phyloP scores from a whole-genome alignment of 768 basidiomycete genomes.

The Sistotremastrum niveocremeum region DNA sequence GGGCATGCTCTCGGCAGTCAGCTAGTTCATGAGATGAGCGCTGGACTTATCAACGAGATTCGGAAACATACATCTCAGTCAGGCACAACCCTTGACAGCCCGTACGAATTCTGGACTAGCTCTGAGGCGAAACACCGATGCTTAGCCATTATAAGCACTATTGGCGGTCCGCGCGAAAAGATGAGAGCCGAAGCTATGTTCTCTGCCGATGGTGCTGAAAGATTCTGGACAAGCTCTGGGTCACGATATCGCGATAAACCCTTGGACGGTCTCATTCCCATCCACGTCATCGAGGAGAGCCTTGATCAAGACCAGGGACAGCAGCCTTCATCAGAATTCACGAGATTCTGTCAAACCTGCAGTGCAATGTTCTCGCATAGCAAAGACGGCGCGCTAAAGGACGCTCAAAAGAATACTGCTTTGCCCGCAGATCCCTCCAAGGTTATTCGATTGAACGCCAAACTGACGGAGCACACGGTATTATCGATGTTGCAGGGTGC shows the following conservation, averaged over 20 bases:
- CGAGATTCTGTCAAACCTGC: conserved; percentile 1
- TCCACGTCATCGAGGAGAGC: conserved; percentile 23
- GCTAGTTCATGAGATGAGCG: conserved; percentile 48
- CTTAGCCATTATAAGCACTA: conserved; percentile 64
- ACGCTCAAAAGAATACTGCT: conserved; percentile 1
- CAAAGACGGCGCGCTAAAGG: conserved; percentile 6
- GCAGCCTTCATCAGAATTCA: not conserved
- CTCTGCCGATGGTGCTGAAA: conserved; percentile 9
- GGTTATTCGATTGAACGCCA: conserved; percentile 40
- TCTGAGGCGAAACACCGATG: conserved; percentile 60
- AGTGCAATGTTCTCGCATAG: conserved; percentile 1
- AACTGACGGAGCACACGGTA: conserved; percentile 65
- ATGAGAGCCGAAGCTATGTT: conserved; percentile 53
- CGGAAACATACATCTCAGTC: not conserved
- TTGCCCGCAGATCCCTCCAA: conserved; percentile 31
- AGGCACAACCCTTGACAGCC: not conserved
- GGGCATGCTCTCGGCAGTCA: not conserved
- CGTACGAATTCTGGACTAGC: conserved; percentile 68
- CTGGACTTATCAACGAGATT: conserved; percentile 22
- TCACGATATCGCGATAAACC: conserved; percentile 44
- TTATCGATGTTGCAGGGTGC: conserved; percentile 61
- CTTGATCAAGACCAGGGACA: not conserved
- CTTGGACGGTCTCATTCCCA: conserved; percentile 36
- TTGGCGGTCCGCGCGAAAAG: conserved; percentile 61
- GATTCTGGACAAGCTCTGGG: conserved; percentile 40